A percentile compares a stretch with the other conserved stretches of the same genome.
phyloP scores from a whole-genome alignment of 2,329 filamentous ascomycete species.

The Rhynchosporium secalis region DNA sequence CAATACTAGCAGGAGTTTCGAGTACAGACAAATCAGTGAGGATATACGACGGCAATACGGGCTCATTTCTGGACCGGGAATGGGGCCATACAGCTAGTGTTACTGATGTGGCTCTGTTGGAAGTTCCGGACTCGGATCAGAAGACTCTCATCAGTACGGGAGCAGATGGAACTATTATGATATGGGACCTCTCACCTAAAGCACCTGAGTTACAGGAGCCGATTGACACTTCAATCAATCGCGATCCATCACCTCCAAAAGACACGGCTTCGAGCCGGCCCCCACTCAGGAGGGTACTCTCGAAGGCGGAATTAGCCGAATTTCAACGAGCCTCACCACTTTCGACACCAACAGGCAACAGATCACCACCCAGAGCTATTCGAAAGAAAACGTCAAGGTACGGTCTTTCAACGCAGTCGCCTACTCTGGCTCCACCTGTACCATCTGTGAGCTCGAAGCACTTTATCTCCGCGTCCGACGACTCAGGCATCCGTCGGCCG shows the following conservation, averaged over 20 bases:
- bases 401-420: constrained; percentile 51
- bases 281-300: constrained; percentile 81
- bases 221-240: constrained; percentile 21
- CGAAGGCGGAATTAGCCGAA: constrained; percentile 81
- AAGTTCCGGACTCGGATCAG: constrained; percentile 52
- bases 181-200: constrained; percentile 52
- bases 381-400: constrained; percentile 55
- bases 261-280: constrained; percentile 59
- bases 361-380: constrained; percentile 56
- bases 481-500: constrained; percentile 29
- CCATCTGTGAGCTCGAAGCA: constrained; percentile 33
- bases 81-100: constrained; percentile 96
- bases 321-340: constrained; percentile 59
- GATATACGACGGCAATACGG: constrained; percentile 78
- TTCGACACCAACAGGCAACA: constrained; percentile 45
- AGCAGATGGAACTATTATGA: constrained; percentile 80
- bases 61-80: constrained; percentile 78
- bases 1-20: constrained; percentile 81
- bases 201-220: constrained; percentile 28
- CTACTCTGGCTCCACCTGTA: constrained; percentile 44
- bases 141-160: constrained; percentile 71
- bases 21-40: constrained; percentile 95
- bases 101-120: constrained; percentile 75
- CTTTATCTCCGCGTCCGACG: constrained; percentile 36
- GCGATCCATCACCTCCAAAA: constrained; percentile 43